Base-by-base conservation (phyloP, 108 stramenopile genomes). In the Cyclotella baltica region DNA sequence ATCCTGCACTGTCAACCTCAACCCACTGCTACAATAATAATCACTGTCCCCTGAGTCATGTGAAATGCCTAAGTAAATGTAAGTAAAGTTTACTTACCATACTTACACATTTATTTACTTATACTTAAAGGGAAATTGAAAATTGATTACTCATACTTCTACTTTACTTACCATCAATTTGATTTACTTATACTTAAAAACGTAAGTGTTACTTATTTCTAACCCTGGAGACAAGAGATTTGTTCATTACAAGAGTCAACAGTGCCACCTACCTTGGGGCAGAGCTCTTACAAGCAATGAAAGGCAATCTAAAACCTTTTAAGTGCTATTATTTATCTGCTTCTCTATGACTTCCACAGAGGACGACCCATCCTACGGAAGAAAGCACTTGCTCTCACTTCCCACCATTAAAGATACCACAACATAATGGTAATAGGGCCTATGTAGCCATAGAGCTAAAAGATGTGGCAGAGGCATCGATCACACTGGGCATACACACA, bases 261-360 rank as follows among this genome's bases (percentile, higher is more conserved):
- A 1, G 1, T 18, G 50, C 62, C 2, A 52, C 30, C 0, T 33
- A 48, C 1, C n/a, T 30, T 15, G 63, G 73, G 73, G 73, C 56
- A n/a, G 35, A 25, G 3, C 34, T 74, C 3, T 43, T 64, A 0
- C 47, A 53, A 53, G 73, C 51, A 0, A 64, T 48, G 20, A 62
- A 62, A 8, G 73, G 62, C 3, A 35, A 59, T 8, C 15, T 74
- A 15, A 52, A 55, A 15, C 19, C 34, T 0, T 25, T 35, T 11
- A 74, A 74, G 31, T 74, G 51, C 34, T 74, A n/a, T 48, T 37
- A 22, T n/a, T 0, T 63, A 74, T 23, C 22, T 74, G 27, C 0
- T 64, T 0, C 2, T 6, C 0, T 74, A 27, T 3, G 20, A 35
- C 16, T 47, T 72, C 35, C 9, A 16, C 38, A 55, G 22, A 3